A percentile compares a stretch with the other conserved stretches of the same genome.
Conservation (phyloP, 2,329 filamentous ascomycete species). For the Neonectria coccinea region DNA sequence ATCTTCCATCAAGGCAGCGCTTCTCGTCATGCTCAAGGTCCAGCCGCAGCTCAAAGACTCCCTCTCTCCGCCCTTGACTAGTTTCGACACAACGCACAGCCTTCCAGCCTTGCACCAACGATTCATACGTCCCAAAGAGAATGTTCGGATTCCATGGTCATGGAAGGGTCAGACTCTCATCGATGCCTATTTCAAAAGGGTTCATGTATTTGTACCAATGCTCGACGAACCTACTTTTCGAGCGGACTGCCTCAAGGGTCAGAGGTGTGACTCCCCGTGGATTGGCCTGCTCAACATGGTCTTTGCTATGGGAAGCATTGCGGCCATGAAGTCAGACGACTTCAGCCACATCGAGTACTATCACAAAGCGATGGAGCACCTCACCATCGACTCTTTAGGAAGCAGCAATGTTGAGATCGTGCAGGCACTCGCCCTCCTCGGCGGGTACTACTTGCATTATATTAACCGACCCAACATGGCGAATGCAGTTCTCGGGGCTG, state of each 20-base stretch:
- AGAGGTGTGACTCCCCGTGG: constrained; percentile 73
- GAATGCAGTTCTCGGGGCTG: constrained; percentile 77
- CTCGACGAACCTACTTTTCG: constrained; percentile 77
- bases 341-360: constrained; percentile 78
- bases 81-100: constrained; percentile 55
- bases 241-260: constrained; percentile 23
- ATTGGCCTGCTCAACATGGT: constrained; percentile 80
- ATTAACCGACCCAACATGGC: constrained; percentile 81
- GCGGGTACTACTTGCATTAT: constrained; percentile 83
- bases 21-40: constrained; percentile 76
- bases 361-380: constrained; percentile 73
- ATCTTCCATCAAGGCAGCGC: constrained; percentile 79
- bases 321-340: constrained; percentile 72
- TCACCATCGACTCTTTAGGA: constrained; percentile 75
- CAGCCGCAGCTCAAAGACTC: constrained; percentile 61
- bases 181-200: constrained; percentile 80
- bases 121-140: constrained; percentile 58
- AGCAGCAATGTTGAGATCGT: constrained; percentile 71
- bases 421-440: constrained; percentile 76
- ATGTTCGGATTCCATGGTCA: constrained; percentile 65
- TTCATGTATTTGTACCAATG: constrained; percentile 79
- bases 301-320: constrained; percentile 79
- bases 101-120: constrained; percentile 59
- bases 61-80: constrained; percentile 60
- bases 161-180: constrained; percentile 76